phyloP scores from a whole-genome alignment of 371 early-diverging fungal species.

The Mortierella sp. region DNA sequence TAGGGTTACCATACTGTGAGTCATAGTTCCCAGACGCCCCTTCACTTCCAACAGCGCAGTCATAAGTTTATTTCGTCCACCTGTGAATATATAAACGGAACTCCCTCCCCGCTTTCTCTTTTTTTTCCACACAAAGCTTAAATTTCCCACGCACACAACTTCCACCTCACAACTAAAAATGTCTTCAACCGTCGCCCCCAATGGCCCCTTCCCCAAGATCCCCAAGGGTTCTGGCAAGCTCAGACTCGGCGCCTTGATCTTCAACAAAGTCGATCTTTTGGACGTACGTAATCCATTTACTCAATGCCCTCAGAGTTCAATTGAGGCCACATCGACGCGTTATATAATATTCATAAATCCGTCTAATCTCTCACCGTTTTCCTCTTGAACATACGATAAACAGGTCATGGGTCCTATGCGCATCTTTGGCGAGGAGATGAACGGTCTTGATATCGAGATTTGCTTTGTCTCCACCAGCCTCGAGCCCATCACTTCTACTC shows the following conservation, averaged over 20 bases:
- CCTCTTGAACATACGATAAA: too few relatives aligned
- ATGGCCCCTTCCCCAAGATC: constrained; percentile 33
- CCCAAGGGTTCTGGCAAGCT: constrained; percentile 19
- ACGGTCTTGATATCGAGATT: constrained; percentile 39
- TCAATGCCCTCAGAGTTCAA: not conserved
- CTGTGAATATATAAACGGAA: too few relatives aligned
- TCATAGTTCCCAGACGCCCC: too few relatives aligned
- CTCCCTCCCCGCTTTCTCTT: too few relatives aligned
- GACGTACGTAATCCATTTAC: constrained; percentile 11
- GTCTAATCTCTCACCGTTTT: too few relatives aligned
- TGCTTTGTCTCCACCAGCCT: constrained; percentile 21
- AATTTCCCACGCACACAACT: too few relatives aligned
- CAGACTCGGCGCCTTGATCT: constrained; percentile 29
- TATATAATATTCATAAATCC: too few relatives aligned
- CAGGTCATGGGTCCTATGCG: constrained; percentile 57
- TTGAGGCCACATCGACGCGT: not conserved
- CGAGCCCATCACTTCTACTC: constrained; percentile 28
- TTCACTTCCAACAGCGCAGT: too few relatives aligned
- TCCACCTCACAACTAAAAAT: too few relatives aligned
- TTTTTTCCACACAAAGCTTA: too few relatives aligned
- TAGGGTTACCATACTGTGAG: too few relatives aligned
- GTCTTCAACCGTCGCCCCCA: not conserved
- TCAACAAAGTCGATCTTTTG: constrained; percentile 23
- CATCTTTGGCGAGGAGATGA: constrained; percentile 40
- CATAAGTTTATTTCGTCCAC: too few relatives aligned